Evolutionary conservation across 2,329 filamentous ascomycete species (phyloP), one percentile per base, ranked within the genome.

Genomic region (Colletotrichum agaves): DNA sequence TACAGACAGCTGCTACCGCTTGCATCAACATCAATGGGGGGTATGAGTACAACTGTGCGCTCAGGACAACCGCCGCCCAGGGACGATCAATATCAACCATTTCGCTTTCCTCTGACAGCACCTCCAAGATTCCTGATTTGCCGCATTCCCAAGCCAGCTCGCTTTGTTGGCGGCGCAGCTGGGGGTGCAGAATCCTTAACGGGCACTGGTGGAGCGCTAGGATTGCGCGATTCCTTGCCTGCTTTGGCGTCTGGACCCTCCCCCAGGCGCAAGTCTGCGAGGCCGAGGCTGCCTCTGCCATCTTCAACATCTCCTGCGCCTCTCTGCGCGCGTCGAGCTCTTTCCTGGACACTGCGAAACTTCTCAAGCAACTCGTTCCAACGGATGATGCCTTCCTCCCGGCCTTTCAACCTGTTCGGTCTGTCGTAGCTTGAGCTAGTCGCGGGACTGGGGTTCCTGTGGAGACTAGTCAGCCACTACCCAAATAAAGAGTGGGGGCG

Each of bases 301-400:
- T 84, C 83, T 55, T 88, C 84, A 37, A 84, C 80, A 13, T 87
- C 86, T 50, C 84, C 77, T 56, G 83, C 84, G 59, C 87, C 79
- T 67, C 89, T 83, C 74, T 93, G 91, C 12, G 88, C 84, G 60
- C 93, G 86, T 61, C 94, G 87, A 5, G 94, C 92, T 68, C 89
- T 90, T 72, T 99, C 96, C 75, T 99, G 96, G 2, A 97, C 95
- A 59, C 86, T 88, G 72, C 93, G 92, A 80, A 99, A 99, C 76
- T 98, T 97, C 71, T 99, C 96, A 5, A 99, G 86, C 39, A 99
- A 85, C 73, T 99, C 96, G 3, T 87, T 88, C 96, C 96, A 99
- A 62, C 92, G 91, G 73, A 99, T 97, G 37, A 89, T 90, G 61
- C 88, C 89, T 62, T 98, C 94, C 71, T 97, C 93, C 62, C 94